phyloP scores from a whole-genome alignment of 805 yeast genomes.

The Saturnispora besseyi region DNA sequence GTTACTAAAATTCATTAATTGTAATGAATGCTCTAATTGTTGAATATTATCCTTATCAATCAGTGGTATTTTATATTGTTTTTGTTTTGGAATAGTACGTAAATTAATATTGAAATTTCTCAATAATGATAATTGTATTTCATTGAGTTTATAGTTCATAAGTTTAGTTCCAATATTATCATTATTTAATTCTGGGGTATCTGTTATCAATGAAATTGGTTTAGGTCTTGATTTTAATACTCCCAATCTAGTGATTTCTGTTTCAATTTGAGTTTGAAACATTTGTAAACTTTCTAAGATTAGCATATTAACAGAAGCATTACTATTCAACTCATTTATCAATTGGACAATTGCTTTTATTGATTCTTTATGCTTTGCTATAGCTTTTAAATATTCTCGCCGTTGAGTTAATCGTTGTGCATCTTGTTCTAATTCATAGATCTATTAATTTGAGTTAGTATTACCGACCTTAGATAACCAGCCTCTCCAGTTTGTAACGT shows the following conservation, averaged over 20 bases:
- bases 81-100: conserved; percentile 13
- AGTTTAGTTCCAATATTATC: not conserved
- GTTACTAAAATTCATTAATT: conserved; percentile 24
- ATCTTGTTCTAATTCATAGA: conserved; percentile 40
- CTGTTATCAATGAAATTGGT: not conserved
- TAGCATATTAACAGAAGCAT: not conserved
- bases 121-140: conserved; percentile 14
- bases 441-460: conserved; percentile 24
- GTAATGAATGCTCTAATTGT: conserved; percentile 25
- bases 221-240: not conserved
- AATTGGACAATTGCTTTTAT: conserved; percentile 25
- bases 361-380: conserved; percentile 31
- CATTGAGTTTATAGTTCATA: not conserved
- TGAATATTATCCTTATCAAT: conserved; percentile 22
- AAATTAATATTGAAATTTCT: conserved; percentile 19
- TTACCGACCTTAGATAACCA: not conserved
- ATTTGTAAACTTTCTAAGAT: not conserved
- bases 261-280: conserved; percentile 16
- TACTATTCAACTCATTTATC: conserved; percentile 9
- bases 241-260: conserved; percentile 19
- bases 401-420: conserved; percentile 42
- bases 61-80: conserved; percentile 17
- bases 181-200: not conserved
- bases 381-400: conserved; percentile 36
- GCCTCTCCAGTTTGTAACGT: not conserved